Conservation (phyloP, 768 basidiomycete genomes). For the Sarcodon sp. region DNA sequence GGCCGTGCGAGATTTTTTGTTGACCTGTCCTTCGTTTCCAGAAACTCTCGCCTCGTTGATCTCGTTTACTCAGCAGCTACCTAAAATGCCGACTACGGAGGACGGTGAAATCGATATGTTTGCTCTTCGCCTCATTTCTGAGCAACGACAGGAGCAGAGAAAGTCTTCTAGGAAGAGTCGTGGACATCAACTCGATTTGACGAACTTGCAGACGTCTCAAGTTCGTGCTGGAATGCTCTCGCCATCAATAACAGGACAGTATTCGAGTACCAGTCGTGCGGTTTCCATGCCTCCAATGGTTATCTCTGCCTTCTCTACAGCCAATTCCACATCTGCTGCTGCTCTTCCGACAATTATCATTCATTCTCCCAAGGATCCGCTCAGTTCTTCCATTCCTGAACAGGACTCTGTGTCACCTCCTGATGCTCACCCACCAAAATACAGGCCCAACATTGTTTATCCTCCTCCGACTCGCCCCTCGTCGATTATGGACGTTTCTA, state of each 20-base stretch:
- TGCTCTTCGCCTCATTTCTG: neutral
- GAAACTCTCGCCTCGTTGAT: neutral
- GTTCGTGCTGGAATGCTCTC: neutral
- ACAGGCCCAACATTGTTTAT: neutral
- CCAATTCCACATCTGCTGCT: neutral
- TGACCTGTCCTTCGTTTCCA: neutral
- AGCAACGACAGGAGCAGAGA: neutral
- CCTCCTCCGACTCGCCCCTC: neutral
- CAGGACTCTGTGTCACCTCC: neutral
- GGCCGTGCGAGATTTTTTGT: neutral
- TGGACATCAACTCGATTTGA: neutral
- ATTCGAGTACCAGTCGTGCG: neutral
- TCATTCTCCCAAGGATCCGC: neutral
- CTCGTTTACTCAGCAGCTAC: neutral
- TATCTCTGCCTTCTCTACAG: neutral
- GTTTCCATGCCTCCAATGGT: neutral
- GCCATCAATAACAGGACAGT: neutral
- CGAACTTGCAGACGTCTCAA: neutral
- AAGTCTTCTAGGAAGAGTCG: neutral
- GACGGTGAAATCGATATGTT: neutral
- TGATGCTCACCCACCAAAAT: neutral
- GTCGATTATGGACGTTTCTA: neutral
- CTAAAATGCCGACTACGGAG: neutral
- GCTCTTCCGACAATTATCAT: neutral
- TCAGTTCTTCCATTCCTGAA: neutral